Evolutionary conservation across 1,139 yeast genomes (phyloP).

Genomic region (Candida glucosophila): DNA sequence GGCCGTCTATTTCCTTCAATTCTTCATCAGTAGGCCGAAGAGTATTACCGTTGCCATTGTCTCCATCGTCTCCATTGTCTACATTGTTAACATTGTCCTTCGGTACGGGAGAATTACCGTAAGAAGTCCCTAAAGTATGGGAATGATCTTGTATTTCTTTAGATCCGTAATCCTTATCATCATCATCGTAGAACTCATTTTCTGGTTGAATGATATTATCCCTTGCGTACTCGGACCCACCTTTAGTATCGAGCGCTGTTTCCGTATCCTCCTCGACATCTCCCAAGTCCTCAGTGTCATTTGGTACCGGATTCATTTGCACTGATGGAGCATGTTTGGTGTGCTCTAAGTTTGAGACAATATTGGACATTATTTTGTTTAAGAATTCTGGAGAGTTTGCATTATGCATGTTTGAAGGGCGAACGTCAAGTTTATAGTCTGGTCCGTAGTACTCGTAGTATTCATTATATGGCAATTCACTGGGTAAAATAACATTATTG

Average conservation of each 20-base stretch:
- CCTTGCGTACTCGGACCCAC: conserved; percentile 81
- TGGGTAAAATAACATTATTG: conserved; percentile 68
- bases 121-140: too few species aligned
- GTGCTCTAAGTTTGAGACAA: conserved; percentile 70
- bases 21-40: conserved; percentile 37
- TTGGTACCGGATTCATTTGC: conserved; percentile 84
- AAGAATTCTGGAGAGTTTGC: conserved; percentile 91
- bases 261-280: conserved; percentile 73
- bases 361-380: conserved; percentile 73
- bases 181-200: conserved; percentile 61
- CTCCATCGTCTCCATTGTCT: too few species aligned
- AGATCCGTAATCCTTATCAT: conserved; percentile 43
- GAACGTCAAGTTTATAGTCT: conserved; percentile 84
- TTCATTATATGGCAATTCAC: conserved; percentile 89
- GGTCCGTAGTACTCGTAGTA: conserved; percentile 97
- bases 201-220: conserved; percentile 64
- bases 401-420: conserved; percentile 95
- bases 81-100: too few species aligned
- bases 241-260: conserved; percentile 77
- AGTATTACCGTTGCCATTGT: conserved; percentile 5
- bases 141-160: conserved; percentile 13
- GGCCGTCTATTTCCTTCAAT: conserved; percentile 28
- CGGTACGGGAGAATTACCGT: too few species aligned
- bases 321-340: conserved; percentile 95
- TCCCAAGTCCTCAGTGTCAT: conserved; percentile 75